Evolutionary conservation across 768 basidiomycete genomes (phyloP), one percentile per base, ranked within the genome.

Genomic region (Kockovaella imperatae): DNA sequence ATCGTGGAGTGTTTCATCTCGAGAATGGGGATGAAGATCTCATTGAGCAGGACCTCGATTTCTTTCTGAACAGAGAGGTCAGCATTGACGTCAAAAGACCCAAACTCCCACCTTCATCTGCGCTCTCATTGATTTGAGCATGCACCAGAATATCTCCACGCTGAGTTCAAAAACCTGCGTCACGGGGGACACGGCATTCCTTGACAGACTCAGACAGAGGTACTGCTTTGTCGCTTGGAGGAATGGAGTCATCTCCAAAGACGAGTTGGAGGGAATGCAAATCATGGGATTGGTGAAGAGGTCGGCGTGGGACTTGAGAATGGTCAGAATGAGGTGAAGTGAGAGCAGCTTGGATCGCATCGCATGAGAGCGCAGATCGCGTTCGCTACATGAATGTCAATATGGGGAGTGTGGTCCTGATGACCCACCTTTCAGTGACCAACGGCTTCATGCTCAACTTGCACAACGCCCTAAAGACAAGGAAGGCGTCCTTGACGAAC

Each of bases 381-480:
- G 83, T 70, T 97, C 95, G 61, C 91, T 91, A 57, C 15, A n/a
- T 8, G 14, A 29, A 14, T 35, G 1, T 1, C 38, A 25, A 38
- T 14, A 11, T 47, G 11, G 10, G 13, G 20, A 18, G 15, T 4
- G 25, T 28, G 26, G 35, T 41, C 26, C 5, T 10, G n/a, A 41
- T 1, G 20, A 25, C 79, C 42, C 39, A 90, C 91, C 87, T 93
- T 73, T 99, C 95, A 4, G 79, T 81, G 59, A 87, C 86, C 39
- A 99, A 74, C 10, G 91, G 86, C 70, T 97, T 97, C 91, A 96
- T 97, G 7, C 89, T 91, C 56, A 97, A 75, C 68, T 97, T 97
- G 75, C 95, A 97, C 10, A 99, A 76, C 0, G 95, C 91, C 38
- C 95, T 79, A 73, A 97, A 93, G 30, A 99, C 93, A 52, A 99